Conservation (phyloP, 441 rosid species). For the Brassica balearica region DNA sequence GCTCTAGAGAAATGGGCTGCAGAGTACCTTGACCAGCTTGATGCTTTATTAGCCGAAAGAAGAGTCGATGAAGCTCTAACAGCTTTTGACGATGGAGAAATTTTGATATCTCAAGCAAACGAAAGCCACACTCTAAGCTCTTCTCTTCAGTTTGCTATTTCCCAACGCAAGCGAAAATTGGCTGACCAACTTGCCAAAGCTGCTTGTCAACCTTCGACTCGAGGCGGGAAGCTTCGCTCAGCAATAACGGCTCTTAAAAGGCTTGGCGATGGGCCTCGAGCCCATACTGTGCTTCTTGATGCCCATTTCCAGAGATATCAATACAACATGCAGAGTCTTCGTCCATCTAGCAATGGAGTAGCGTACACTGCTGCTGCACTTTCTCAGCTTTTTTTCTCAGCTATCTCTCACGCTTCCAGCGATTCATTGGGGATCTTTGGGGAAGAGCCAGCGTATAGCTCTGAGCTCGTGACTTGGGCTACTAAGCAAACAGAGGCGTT, state of each 20-base stretch:
- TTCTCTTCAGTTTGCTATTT: conserved; percentile 65
- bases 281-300: conserved; percentile 86
- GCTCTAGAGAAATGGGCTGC: conserved; percentile 83
- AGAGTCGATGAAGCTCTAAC: conserved; percentile 91
- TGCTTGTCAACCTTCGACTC: conserved; percentile 94
- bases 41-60: conserved; percentile 93
- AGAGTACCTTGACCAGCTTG: conserved; percentile 90
- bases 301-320: conserved; percentile 87
- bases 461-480: conserved; percentile 99
- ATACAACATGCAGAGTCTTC: conserved; percentile 89
- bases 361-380: conserved; percentile 95
- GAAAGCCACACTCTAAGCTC: conserved; percentile 59
- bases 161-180: conserved; percentile 76
- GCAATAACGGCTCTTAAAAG: conserved; percentile 89
- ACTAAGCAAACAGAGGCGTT: conserved; percentile 83
- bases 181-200: conserved; percentile 98
- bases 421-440: conserved; percentile 90
- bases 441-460: conserved; percentile 82
- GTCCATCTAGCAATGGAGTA: conserved; percentile 96
- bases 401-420: conserved; percentile 92
- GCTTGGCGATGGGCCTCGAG: conserved; percentile 98
- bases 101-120: conserved; percentile 64
- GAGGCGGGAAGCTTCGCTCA: conserved; percentile 89
- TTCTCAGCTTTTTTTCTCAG: conserved; percentile 93
- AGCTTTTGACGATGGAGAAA: conserved; percentile 90